Percentiles rank a stretch among this genome's conserved stretches.
These are phyloP conservation scores for Saturnispora quitensis DNA, from an alignment of 805 yeast species.

Conservation along the genomic window DNA sequence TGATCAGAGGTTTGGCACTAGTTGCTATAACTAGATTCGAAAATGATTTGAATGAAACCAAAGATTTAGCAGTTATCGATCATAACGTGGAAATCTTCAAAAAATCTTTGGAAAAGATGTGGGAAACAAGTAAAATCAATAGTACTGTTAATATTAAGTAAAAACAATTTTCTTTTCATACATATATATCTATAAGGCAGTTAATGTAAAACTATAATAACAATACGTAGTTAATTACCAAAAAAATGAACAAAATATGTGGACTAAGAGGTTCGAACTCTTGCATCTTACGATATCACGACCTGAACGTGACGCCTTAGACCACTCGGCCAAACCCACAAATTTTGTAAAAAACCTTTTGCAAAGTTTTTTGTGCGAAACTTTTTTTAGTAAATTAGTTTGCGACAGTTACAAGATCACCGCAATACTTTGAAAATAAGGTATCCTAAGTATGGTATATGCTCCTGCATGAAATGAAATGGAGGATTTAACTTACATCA, in stretches of 20 bases:
- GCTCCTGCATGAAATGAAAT: too few relatives aligned
- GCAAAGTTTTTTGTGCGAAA: too few relatives aligned
- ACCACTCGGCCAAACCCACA: conserved; percentile 25
- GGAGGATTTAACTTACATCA: too few relatives aligned
- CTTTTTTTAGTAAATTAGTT: too few relatives aligned
- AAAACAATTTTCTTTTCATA: not conserved
- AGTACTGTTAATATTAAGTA: not conserved
- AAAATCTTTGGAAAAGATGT: conserved; percentile 64
- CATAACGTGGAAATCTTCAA: conserved; percentile 80
- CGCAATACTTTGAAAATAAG: too few relatives aligned
- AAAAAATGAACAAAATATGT: conserved; percentile 13
- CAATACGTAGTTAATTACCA: not conserved
- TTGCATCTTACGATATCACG: conserved; percentile 23
- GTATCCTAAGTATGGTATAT: too few relatives aligned
- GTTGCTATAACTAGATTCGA: conserved; percentile 79
- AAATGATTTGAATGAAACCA: conserved; percentile 35
- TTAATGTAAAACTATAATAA: not conserved
- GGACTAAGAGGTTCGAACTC: conserved; percentile 25
- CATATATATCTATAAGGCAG: not conserved
- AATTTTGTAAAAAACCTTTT: not conserved
- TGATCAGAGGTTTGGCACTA: conserved; percentile 87
- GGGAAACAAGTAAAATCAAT: conserved; percentile 37
- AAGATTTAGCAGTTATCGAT: conserved; percentile 61
- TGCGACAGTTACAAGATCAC: too few relatives aligned
- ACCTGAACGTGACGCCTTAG: conserved; percentile 25